These are phyloP conservation scores for Arthrobotrys musiformis DNA, from an alignment of 2,329 filamentous ascomycete species.

Conservation along the genomic window DNA sequence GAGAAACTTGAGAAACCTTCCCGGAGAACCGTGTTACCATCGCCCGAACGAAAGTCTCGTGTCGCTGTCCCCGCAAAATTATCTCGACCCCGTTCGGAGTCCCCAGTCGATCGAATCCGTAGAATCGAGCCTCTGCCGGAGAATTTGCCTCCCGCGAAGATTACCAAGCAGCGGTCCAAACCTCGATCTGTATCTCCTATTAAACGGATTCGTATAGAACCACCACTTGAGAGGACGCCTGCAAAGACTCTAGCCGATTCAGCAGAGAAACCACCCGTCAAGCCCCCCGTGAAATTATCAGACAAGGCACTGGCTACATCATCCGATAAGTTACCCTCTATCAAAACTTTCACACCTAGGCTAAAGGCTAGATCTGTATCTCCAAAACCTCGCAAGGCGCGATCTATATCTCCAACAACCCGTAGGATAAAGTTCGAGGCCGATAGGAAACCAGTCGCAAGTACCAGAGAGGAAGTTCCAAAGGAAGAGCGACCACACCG, in stretches of 20 bases:
- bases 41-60: not conserved
- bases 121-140: not conserved
- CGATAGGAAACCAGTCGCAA: not conserved
- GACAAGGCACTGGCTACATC: not conserved
- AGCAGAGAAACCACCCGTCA: not conserved
- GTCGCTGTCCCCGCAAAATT: not conserved
- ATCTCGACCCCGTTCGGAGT: slow-evolving; percentile 22
- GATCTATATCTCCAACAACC: not conserved
- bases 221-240: not conserved
- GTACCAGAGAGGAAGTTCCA: not conserved
- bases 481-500: slow-evolving; percentile 11
- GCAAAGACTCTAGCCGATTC: not conserved
- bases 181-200: slow-evolving; percentile 4
- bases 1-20: not conserved
- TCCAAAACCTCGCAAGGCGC: not conserved
- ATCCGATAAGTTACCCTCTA: not conserved
- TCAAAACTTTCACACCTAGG: not conserved
- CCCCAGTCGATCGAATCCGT: slow-evolving; percentile 1
- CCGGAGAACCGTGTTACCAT: not conserved
- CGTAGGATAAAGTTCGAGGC: not conserved
- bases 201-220: not conserved
- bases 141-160: not conserved
- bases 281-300: not conserved
- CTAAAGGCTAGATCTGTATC: slow-evolving; percentile 5
- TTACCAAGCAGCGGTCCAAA: not conserved